phyloP scores from a whole-genome alignment of 192 early-diverging fungal species.

The Geosiphon pyriformis region DNA sequence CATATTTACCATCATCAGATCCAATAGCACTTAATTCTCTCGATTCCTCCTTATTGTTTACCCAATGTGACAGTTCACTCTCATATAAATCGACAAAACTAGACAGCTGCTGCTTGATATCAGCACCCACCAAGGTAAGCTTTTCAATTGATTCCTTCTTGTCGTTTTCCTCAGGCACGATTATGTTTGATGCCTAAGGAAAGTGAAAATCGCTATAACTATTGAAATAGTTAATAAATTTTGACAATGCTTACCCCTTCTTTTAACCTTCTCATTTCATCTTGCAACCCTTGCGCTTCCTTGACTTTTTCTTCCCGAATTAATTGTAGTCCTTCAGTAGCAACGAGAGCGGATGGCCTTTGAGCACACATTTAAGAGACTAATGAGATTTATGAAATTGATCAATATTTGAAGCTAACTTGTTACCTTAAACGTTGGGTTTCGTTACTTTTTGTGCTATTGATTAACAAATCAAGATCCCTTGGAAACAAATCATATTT shows the following conservation, averaged over 20 bases:
- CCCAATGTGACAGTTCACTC: neutral
- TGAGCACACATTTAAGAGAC: too few species aligned
- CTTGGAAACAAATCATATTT: slow-evolving; percentile 13
- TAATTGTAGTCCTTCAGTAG: neutral
- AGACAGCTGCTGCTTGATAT: neutral
- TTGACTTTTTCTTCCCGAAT: neutral
- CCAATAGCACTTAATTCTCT: neutral
- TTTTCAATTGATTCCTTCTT: neutral
- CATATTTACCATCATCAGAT: too few species aligned
- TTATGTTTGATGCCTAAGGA: neutral
- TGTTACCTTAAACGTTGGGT: too few species aligned
- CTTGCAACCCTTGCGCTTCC: neutral
- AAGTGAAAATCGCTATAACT: neutral
- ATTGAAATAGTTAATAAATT: neutral
- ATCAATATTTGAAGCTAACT: too few species aligned
- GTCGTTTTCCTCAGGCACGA: neutral
- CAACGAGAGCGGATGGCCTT: too few species aligned
- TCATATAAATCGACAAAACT: slow-evolving; percentile 4
- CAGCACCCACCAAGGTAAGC: neutral
- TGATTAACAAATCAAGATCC: neutral
- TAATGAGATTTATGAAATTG: too few species aligned
- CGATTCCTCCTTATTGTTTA: neutral
- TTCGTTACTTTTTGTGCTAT: neutral
- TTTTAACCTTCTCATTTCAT: neutral
- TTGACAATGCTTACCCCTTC: neutral